Percentiles rank a stretch among this genome's conserved stretches.
Conservation (phyloP, 1,284 basidiomycete genomes). For the Trichosporon coremiiforme region DNA sequence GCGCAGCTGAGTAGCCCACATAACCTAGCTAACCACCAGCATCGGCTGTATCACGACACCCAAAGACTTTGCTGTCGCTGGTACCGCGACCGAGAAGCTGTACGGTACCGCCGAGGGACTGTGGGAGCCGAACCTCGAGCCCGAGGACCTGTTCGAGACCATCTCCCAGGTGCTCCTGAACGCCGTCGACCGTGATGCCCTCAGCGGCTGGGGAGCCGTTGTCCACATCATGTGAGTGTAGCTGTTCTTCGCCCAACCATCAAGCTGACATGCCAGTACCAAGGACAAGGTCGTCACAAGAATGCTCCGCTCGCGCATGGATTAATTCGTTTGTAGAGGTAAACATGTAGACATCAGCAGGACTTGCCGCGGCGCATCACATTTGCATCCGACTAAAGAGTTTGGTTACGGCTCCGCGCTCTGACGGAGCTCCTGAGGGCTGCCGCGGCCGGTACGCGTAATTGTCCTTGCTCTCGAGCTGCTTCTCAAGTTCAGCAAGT, state of each 20-base stretch:
- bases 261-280: slow-evolving; percentile 62
- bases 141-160: slow-evolving; percentile 98
- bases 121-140: slow-evolving; percentile 91
- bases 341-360: slow-evolving; percentile 30
- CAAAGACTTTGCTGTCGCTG: slow-evolving; percentile 92
- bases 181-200: slow-evolving; percentile 93
- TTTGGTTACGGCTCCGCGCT: not conserved
- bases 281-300: slow-evolving; percentile 83
- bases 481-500: not conserved
- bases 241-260: not conserved
- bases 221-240: slow-evolving; percentile 88
- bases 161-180: slow-evolving; percentile 95
- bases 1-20: not conserved
- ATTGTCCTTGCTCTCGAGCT: not conserved
- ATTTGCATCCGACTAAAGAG: not conserved
- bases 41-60: slow-evolving; percentile 74
- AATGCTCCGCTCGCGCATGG: slow-evolving; percentile 86
- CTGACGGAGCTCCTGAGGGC: not conserved
- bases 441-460: not conserved
- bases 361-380: not conserved
- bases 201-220: slow-evolving; percentile 93
- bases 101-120: slow-evolving; percentile 97
- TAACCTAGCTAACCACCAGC: slow-evolving; percentile 33
- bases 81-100: slow-evolving; percentile 89
- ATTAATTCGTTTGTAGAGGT: slow-evolving; percentile 59